Percentiles rank a stretch among this genome's conserved stretches.
Conservation (phyloP, 1,284 basidiomycete species). For the Cyathus pygmaeus region DNA sequence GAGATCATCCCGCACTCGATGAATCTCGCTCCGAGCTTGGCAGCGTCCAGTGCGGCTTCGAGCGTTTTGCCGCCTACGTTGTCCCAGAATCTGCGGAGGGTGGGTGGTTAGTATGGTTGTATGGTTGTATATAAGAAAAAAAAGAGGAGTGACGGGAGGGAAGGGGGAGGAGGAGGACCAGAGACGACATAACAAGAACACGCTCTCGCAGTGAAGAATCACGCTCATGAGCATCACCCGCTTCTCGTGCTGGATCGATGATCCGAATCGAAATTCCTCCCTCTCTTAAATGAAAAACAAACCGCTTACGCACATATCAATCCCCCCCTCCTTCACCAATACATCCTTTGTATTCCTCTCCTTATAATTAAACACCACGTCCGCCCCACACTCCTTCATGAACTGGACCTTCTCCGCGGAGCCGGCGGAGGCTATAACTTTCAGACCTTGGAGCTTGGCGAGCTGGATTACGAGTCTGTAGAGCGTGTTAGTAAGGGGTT, state of each 20-base stretch:
- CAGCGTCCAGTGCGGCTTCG: conserved; percentile 36
- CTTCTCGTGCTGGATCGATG: too few relatives aligned
- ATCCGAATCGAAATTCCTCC: neutral
- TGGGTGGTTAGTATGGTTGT: neutral
- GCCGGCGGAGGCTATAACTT: conserved; percentile 80
- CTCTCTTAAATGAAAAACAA: neutral
- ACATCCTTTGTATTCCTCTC: conserved; percentile 59
- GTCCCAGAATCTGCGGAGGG: conserved; percentile 50
- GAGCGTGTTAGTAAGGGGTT: neutral
- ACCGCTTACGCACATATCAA: conserved; percentile 55
- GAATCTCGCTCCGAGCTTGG: conserved; percentile 30
- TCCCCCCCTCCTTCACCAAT: conserved; percentile 66
- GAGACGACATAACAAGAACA: too few relatives aligned
- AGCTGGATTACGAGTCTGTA: conserved; percentile 62
- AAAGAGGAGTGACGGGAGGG: too few relatives aligned
- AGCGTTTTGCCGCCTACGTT: conserved; percentile 67
- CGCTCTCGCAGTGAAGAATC: too few relatives aligned
- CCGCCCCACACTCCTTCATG: conserved; percentile 71
- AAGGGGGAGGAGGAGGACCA: too few relatives aligned
- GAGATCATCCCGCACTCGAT: conserved; percentile 51
- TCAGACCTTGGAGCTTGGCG: conserved; percentile 70
- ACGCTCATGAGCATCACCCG: too few relatives aligned
- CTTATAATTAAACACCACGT: conserved; percentile 84
- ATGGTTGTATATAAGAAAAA: neutral
- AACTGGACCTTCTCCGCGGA: conserved; percentile 75